phyloP scores from a whole-genome alignment of 2,329 filamentous ascomycete genomes.

The Trichothecium sympodiale region DNA sequence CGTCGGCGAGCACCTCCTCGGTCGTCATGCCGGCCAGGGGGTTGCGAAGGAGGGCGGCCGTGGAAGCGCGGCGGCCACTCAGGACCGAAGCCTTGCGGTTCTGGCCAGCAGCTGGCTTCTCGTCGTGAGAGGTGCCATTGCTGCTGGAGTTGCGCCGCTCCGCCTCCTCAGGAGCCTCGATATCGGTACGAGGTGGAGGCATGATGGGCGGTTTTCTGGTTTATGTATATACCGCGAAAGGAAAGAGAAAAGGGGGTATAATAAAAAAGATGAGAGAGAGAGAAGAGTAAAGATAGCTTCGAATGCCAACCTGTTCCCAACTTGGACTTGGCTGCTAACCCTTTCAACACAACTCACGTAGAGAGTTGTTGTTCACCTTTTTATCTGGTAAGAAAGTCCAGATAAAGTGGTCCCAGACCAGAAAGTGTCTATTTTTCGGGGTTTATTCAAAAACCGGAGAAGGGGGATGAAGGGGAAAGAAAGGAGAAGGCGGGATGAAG shows the following conservation, averaged over 20 bases:
- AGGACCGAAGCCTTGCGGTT: conserved; percentile 6
- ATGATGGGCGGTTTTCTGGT: conserved; percentile 8
- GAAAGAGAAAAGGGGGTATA: neutral
- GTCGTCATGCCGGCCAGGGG: conserved; percentile 17
- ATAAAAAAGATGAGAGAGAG: neutral
- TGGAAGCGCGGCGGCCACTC: conserved; percentile 7
- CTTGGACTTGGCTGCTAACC: no score
- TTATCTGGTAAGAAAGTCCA: neutral
- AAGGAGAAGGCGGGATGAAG: no score
- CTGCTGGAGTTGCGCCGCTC: conserved; percentile 9
- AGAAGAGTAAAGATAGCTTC: no score
- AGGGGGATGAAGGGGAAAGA: no score
- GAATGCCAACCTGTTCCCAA: no score
- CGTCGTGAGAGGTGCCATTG: conserved; percentile 6
- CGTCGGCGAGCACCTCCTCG: conserved; percentile 20
- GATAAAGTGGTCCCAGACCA: neutral
- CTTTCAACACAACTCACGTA: neutral
- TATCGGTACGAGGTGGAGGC: conserved; percentile 13
- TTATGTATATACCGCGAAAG: no score
- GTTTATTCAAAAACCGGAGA: conserved; percentile 1
- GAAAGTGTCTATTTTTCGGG: no score
- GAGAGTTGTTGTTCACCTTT: neutral
- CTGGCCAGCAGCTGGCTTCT: conserved; percentile 7
- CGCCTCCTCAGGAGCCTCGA: conserved; percentile 12
- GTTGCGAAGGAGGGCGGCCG: conserved; percentile 17